Evolutionary conservation across 352 stramenopile genomes (phyloP), one percentile per base, ranked within the genome.

Genomic region (Phytophthora parvispora): DNA sequence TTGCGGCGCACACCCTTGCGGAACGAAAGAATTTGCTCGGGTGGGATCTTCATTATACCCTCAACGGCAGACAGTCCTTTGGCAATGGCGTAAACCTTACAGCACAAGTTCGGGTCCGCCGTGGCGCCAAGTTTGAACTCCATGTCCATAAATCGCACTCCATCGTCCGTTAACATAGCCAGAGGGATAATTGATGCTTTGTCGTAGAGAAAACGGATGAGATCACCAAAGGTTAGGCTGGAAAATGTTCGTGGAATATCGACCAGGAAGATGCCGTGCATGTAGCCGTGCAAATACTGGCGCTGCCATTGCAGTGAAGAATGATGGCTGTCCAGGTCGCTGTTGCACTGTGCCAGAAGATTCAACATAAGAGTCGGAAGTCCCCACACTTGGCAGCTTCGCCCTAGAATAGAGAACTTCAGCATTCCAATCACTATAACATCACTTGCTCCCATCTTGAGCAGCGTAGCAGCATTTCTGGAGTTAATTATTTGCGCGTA

Each of bases 161-260:
- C 81, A 40, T 85, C 76, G 18, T 90, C 84, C 0, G 83, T 90
- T 1, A 93, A 74, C 72, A 95, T 84, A 1, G 85, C 87, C 8
- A 95, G 31, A 3, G 81, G 82, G 15, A 95, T 86, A 6, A 95
- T 78, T 0, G 80, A 75, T 20, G 76, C 77, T 25, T 93, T 92
- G 24, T 95, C 86, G 67, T 91, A 95, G 12, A 95, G 58, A 56
- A 95, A 95, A 15, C 83, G 84, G 32, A 91, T 89, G 50, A 95
- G 74, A 54, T 95, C 85, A 12, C 84, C 83, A 53, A 92, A 95
- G 3, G 87, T 93, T n/a, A 93, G 71, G 1, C 87, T 83, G 0
- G 87, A 95, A 42, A 92, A 95, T 6, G 87, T 93, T 2, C 87
- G 82, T 18, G 87, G 84, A 24, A 95, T 93, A 47, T 93, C 87